These are phyloP conservation scores for Pestalotiopsis sp. DNA, from an alignment of 2,329 filamentous ascomycete species.

Conservation along the genomic window DNA sequence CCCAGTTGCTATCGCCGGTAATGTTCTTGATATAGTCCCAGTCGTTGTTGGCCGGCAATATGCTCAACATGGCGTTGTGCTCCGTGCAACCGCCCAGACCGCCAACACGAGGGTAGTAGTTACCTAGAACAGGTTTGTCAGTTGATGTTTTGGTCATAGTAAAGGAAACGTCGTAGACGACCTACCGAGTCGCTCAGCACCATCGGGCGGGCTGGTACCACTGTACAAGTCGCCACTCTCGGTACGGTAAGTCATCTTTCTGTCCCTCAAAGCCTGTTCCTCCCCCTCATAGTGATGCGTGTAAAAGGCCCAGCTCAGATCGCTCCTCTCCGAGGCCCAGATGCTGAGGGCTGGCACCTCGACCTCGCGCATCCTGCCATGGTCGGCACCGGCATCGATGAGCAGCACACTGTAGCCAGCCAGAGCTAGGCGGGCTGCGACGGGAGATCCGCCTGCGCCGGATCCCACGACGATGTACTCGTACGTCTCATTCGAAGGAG, in stretches of 20 bases:
- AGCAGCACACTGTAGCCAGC: slow-evolving; percentile 60
- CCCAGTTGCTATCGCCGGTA: slow-evolving; percentile 58
- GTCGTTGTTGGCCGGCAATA: slow-evolving; percentile 54
- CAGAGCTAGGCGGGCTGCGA: slow-evolving; percentile 57
- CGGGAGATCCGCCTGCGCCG: slow-evolving; percentile 57
- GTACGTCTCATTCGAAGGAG: slow-evolving; percentile 35
- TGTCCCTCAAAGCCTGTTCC: slow-evolving; percentile 50
- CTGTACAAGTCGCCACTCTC: slow-evolving; percentile 50
- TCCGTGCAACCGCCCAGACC: slow-evolving; percentile 58
- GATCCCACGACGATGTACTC: slow-evolving; percentile 64
- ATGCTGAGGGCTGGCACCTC: slow-evolving; percentile 53
- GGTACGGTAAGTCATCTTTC: slow-evolving; percentile 56
- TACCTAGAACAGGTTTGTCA: slow-evolving; percentile 41
- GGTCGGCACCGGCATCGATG: slow-evolving; percentile 59
- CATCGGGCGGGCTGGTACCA: slow-evolving; percentile 51
- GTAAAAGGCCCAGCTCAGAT: slow-evolving; percentile 63
- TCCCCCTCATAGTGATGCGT: slow-evolving; percentile 59
- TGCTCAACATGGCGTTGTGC: slow-evolving; percentile 54
- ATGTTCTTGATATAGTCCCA: slow-evolving; percentile 51
- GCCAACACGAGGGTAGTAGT: slow-evolving; percentile 55
- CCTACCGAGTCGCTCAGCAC: slow-evolving; percentile 33
- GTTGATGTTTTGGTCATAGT: neutral
- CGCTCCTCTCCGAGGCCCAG: slow-evolving; percentile 53
- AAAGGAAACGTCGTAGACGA: neutral
- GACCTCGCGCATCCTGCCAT: slow-evolving; percentile 47